These are phyloP conservation scores for Elasticomyces elasticus DNA, from an alignment of 495 filamentous ascomycete species.

Conservation along the genomic window DNA sequence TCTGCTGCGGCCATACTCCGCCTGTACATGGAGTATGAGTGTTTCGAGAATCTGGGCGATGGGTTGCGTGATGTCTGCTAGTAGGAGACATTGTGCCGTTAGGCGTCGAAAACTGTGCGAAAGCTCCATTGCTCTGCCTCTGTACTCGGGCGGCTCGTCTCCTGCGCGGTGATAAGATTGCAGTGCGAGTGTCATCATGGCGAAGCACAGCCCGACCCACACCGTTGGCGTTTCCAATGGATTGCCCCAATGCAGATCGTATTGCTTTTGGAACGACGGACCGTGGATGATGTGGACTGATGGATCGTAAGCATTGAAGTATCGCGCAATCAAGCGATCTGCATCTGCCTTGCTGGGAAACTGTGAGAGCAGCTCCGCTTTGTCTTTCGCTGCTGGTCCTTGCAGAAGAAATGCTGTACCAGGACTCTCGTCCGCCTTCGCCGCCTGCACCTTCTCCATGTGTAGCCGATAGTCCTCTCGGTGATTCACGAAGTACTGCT, in stretches of 20 bases:
- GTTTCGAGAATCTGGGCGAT: conserved; percentile 80
- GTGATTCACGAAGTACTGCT: conserved; percentile 69
- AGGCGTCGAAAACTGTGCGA: conserved; percentile 68
- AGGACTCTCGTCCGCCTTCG: conserved; percentile 39
- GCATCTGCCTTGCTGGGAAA: conserved; percentile 73
- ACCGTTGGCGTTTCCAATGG: conserved; percentile 68
- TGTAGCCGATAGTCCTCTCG: conserved; percentile 61
- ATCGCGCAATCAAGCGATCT: conserved; percentile 65
- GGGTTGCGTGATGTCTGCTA: conserved; percentile 85
- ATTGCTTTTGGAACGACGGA: conserved; percentile 74
- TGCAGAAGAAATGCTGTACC: conserved; percentile 61
- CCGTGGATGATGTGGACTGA: conserved; percentile 76
- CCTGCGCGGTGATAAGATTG: conserved; percentile 82
- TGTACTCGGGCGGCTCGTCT: conserved; percentile 81
- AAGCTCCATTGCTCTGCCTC: conserved; percentile 44
- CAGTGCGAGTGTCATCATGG: conserved; percentile 82
- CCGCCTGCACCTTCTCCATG: conserved; percentile 49
- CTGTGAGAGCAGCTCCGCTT: conserved; percentile 65
- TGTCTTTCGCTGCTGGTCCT: conserved; percentile 52
- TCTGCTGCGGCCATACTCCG: conserved; percentile 65
- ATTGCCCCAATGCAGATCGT: conserved; percentile 81
- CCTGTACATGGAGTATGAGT: conserved; percentile 72
- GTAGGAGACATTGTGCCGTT: conserved; percentile 76
- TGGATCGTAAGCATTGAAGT: conserved; percentile 63
- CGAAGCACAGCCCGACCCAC: conserved; percentile 84